Percentiles rank a stretch among this genome's conserved stretches.
Conservation (phyloP, 1,139 yeast genomes). For the Pichia sp. region DNA sequence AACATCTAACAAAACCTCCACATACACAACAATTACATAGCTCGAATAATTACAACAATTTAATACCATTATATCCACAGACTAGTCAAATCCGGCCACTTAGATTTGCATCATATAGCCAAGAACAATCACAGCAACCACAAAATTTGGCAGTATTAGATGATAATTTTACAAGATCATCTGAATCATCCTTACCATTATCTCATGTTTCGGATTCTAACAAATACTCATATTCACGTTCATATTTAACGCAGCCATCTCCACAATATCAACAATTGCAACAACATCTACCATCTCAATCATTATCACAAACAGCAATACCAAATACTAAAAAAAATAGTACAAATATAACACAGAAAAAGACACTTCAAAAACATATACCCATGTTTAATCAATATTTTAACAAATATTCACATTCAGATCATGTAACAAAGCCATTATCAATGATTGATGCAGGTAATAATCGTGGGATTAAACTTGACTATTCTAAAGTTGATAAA, state of each 20-base stretch:
- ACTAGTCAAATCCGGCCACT: no score
- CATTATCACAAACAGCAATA: constrained; percentile 5
- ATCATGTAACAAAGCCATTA: neutral
- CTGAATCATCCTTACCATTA: no score
- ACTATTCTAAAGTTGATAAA: constrained; percentile 20
- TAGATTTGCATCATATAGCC: no score
- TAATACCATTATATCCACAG: no score
- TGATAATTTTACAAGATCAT: no score
- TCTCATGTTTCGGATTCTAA: no score
- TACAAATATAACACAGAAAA: neutral
- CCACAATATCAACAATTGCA: neutral
- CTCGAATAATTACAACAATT: no score
- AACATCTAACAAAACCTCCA: no score
- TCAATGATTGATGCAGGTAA: constrained; percentile 11
- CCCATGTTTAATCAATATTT: neutral
- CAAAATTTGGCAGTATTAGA: no score
- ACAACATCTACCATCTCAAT: constrained; percentile 2
- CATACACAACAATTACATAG: no score
- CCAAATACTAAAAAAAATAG: neutral
- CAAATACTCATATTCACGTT: neutral
- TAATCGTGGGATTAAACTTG: constrained; percentile 19
- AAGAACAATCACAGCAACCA: no score
- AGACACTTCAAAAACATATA: neutral
- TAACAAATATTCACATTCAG: neutral
- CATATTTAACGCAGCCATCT: no score